phyloP scores from a whole-genome alignment of 192 early-diverging fungal genomes.

The Linnemannia zychae region DNA sequence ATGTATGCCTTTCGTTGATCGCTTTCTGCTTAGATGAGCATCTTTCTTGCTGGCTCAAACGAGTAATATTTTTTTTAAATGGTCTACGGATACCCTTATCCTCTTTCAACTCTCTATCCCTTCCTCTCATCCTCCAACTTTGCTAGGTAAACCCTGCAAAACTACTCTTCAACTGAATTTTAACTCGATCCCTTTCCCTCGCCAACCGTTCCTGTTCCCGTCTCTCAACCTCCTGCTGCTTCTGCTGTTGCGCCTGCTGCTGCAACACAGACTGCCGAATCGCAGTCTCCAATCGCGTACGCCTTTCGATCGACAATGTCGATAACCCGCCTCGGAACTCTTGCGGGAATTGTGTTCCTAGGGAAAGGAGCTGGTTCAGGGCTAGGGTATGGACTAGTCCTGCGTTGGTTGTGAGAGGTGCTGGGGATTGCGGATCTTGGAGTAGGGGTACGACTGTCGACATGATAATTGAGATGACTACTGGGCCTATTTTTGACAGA shows the following conservation, averaged over 20 bases:
- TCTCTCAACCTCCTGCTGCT: slow-evolving; percentile 50
- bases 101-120: neutral
- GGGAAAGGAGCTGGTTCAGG: slow-evolving; percentile 56
- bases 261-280: slow-evolving; percentile 62
- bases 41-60: neutral
- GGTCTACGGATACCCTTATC: no score
- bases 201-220: slow-evolving; percentile 42
- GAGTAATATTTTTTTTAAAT: neutral
- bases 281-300: slow-evolving; percentile 63
- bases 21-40: neutral
- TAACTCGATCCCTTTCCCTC: slow-evolving; percentile 37
- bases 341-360: slow-evolving; percentile 56
- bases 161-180: slow-evolving; percentile 51
- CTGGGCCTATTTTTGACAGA: slow-evolving; percentile 31
- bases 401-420: slow-evolving; percentile 11
- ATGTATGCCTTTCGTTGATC: neutral
- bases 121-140: neutral
- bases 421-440: slow-evolving; percentile 19
- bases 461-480: slow-evolving; percentile 58
- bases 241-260: slow-evolving; percentile 58
- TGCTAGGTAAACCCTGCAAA: slow-evolving; percentile 47
- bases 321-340: slow-evolving; percentile 60
- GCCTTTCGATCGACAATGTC: slow-evolving; percentile 45
- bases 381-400: slow-evolving; percentile 52
- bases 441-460: slow-evolving; percentile 62